Evolutionary conservation across 495 filamentous ascomycete species (phyloP), one percentile per base, ranked within the genome.

Genomic region (Lindgomyces ingoldianus): DNA sequence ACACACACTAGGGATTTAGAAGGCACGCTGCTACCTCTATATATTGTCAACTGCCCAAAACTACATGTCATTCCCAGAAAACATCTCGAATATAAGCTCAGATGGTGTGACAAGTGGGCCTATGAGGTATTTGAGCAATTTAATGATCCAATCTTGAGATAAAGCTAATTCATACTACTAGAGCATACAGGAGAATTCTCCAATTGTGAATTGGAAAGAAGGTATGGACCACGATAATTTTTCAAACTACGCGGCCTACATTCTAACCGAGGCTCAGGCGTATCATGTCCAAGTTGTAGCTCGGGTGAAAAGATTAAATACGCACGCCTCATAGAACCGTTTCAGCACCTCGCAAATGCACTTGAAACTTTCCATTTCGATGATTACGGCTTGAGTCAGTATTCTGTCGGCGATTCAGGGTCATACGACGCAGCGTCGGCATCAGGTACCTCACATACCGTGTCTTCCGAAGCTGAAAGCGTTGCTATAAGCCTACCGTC

Each of bases 31-130:
- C 19, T 65, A n/a, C 67, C 67, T 18, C 26, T 57, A 24, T 70
- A 70, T 45, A 59, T 70, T 26, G 62, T 70, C 8, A 54, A 70
- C 39, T 70, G 67, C 27, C 67, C 67, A 14, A 62, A 65, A 45
- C 51, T 70, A 11, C 67, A 70, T 44, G 61, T 62, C 1, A 26
- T 70, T 16, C 62, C 67, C 2, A 65, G 58, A 50, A 65, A 58
- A 29, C 41, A 29, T 18, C 52, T 70, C 8, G 60, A 57, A 45
- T 70, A 70, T 29, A 70, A 65, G 41, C 50, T 70, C 0, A 47
- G 67, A 19, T 70, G 67, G 67, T 49, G 50, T 22, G 67, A 70
- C 27, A 70, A 70, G 22, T 70, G 67, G 67, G 67, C 67, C 8
- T 70, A 54, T 19, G 65, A 68, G 59, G 64, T 67, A 58, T 41